Base-by-base conservation (phyloP, 179 eudicot species). In the Silene vulgaris region DNA sequence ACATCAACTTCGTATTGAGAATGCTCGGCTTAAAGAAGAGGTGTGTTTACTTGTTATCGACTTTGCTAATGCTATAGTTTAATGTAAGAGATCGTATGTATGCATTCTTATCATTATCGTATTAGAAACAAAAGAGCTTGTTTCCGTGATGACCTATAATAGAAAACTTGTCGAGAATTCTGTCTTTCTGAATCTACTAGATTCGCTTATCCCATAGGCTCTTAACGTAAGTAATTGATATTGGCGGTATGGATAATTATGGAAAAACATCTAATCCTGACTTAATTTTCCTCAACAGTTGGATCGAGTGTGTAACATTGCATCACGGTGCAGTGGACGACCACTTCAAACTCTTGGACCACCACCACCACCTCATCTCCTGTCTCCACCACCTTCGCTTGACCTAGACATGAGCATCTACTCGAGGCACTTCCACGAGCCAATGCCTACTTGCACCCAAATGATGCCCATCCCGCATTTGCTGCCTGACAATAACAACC, bases 21-120 rank as follows among this genome's bases (percentile, higher is more conserved):
- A 94, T 80, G 90, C 90, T 5, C 79, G 90, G 74, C 97, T 94
- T 80, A 94, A 89, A 81, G 98, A 94, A 64, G 98, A 94, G 97
- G 98, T 94, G 37, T 28, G 1, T 54, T 57, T 60, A 0, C 12
- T 67, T 37, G 0, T 16, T 4, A 26, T 64, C 37, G 9, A 5
- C 8, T 13, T 16, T 59, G 23, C 6, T 59, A 48, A 32, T 32
- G 35, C 35, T 32, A 32, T 32, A 32, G 4, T 32, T 32, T 8
- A 9, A 48, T 9, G 54, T 48, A 8, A 8, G 54, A 48, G 54
- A 13, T 48, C 54, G 54, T 9, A 48, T 13, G 54, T 48, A 50
- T 50, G 56, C 56, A 50, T 11, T 50, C n/a, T 50, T 50, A 50
- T 50, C 56, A 50, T 50, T 12, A 50, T 50, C 56, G 56, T 50